phyloP scores from a whole-genome alignment of 2,329 filamentous ascomycete species.

The Ilyonectria sp. region DNA sequence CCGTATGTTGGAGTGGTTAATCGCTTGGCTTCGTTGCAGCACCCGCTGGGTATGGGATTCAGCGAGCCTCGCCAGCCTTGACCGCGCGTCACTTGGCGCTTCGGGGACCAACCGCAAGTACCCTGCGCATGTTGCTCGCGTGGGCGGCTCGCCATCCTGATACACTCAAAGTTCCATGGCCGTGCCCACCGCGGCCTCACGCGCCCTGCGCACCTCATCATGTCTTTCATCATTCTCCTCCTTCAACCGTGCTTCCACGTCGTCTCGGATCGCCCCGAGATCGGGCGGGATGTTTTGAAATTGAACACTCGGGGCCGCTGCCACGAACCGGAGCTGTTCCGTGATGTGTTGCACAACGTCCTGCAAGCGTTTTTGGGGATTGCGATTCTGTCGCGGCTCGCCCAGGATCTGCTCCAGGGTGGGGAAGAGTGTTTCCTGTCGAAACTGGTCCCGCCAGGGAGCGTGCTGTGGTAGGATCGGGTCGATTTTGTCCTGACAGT shows the following conservation, averaged over 20 bases:
- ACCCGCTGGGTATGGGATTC: background rate
- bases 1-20: slow-evolving; percentile 7
- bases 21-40: background rate
- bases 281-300: slow-evolving; percentile 86
- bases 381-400: slow-evolving; percentile 82
- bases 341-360: slow-evolving; percentile 84
- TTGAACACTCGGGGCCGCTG: slow-evolving; percentile 89
- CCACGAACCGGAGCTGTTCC: slow-evolving; percentile 89
- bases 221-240: slow-evolving; percentile 75
- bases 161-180: slow-evolving; percentile 66
- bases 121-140: background rate
- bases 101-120: background rate
- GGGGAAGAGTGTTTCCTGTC: slow-evolving; percentile 89
- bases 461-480: slow-evolving; percentile 84
- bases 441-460: slow-evolving; percentile 90
- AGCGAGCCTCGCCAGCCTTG: background rate
- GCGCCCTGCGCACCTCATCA: slow-evolving; percentile 65
- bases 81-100: background rate
- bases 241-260: slow-evolving; percentile 77
- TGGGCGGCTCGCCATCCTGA: background rate
- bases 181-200: slow-evolving; percentile 71
- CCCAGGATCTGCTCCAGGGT: slow-evolving; percentile 81
- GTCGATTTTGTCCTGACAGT: slow-evolving; percentile 78
- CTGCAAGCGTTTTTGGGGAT: slow-evolving; percentile 81
- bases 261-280: slow-evolving; percentile 76